Percentiles rank a stretch among this genome's conserved stretches.
phyloP scores from a whole-genome alignment of 495 filamentous ascomycete species.

The Bombardia bombarda region DNA sequence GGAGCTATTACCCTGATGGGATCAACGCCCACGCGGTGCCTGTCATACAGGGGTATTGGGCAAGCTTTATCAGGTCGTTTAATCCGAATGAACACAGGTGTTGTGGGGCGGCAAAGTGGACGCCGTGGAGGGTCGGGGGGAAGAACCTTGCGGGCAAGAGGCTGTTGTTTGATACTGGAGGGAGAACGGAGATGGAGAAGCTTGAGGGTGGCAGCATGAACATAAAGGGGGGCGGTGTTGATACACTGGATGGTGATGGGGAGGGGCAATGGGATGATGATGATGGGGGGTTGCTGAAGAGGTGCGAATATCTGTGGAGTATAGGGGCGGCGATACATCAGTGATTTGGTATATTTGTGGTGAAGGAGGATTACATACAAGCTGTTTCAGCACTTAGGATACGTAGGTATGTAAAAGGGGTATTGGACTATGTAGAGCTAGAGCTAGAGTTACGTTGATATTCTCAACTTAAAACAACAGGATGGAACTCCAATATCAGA shows the following conservation, averaged over 20 bases:
- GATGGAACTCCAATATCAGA: too few species aligned
- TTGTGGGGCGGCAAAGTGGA: slow-evolving; percentile 19
- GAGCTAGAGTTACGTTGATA: too few species aligned
- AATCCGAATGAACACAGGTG: slow-evolving; percentile 52
- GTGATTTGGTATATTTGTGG: too few species aligned
- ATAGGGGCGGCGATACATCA: neutral
- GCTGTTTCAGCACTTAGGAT: too few species aligned
- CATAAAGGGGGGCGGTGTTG: too few species aligned
- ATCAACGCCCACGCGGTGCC: slow-evolving; percentile 45
- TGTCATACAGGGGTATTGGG: slow-evolving; percentile 60
- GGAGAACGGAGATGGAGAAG: slow-evolving; percentile 49
- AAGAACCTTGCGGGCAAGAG: slow-evolving; percentile 28
- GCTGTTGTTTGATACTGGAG: slow-evolving; percentile 46
- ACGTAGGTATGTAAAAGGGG: too few species aligned
- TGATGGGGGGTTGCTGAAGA: slow-evolving; percentile 35
- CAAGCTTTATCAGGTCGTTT: slow-evolving; percentile 56
- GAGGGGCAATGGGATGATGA: too few species aligned
- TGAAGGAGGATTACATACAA: too few species aligned
- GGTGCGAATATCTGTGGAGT: slow-evolving; percentile 52
- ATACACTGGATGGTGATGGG: too few species aligned
- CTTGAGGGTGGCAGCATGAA: slow-evolving; percentile 37
- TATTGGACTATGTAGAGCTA: too few species aligned
- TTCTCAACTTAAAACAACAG: too few species aligned
- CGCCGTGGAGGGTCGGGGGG: too few species aligned
- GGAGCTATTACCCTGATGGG: slow-evolving; percentile 42